phyloP scores from a whole-genome alignment of 495 filamentous ascomycete genomes.

The Trichoderma reesei region DNA sequence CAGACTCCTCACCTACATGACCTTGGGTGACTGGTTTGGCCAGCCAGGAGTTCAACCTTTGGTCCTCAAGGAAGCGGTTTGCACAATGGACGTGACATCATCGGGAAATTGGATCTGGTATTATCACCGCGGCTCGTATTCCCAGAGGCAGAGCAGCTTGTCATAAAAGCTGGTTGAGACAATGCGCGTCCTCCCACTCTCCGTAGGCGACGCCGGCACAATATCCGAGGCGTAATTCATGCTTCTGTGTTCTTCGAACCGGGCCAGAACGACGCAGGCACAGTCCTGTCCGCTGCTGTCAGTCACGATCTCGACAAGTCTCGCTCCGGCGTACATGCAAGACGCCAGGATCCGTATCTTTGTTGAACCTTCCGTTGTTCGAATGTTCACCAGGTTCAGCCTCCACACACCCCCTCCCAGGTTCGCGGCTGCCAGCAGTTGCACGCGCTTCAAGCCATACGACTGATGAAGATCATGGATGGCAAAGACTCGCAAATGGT shows the following conservation, averaged over 20 bases:
- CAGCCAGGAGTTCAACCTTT: neutral
- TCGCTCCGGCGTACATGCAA: slow-evolving; percentile 84
- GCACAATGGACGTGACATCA: neutral
- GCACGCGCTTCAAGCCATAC: slow-evolving; percentile 19
- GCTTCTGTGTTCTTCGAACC: slow-evolving; percentile 80
- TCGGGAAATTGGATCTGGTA: neutral
- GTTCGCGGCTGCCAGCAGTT: slow-evolving; percentile 49
- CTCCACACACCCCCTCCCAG: slow-evolving; percentile 90
- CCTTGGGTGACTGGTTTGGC: neutral
- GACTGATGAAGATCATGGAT: slow-evolving; percentile 31
- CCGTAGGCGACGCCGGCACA: slow-evolving; percentile 29
- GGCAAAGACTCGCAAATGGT: slow-evolving; percentile 58
- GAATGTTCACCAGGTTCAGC: slow-evolving; percentile 48
- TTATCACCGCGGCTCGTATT: slow-evolving; percentile 22
- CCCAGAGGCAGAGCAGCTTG: slow-evolving; percentile 71
- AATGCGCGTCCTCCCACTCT: slow-evolving; percentile 30
- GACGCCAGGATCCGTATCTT: slow-evolving; percentile 61
- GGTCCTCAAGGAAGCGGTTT: neutral
- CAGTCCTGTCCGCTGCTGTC: slow-evolving; percentile 16
- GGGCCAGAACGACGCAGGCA: slow-evolving; percentile 47
- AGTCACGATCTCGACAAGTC: slow-evolving; percentile 47
- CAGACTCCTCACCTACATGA: neutral
- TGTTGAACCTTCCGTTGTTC: slow-evolving; percentile 17
- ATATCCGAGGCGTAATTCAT: slow-evolving; percentile 93
- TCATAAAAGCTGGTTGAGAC: slow-evolving; percentile 91